Base-by-base conservation (phyloP, 495 filamentous ascomycete species). In the Tuber melanosporum region DNA sequence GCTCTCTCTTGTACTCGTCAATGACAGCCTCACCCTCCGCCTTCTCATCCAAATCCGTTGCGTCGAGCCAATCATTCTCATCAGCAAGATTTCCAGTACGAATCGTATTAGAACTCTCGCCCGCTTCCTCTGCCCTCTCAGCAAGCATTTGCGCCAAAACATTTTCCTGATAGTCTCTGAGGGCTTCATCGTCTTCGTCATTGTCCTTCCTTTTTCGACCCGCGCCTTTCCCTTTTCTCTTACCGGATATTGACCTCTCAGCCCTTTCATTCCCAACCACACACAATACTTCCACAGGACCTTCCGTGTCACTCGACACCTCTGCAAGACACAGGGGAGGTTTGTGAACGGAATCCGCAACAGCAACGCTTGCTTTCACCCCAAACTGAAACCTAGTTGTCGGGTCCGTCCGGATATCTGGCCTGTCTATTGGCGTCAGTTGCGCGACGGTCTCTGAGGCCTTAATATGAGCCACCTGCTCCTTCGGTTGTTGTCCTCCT, bases 131-230 rank as follows among this genome's bases (percentile, higher is more conserved):
- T 6, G 46, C 39, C 32, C 66, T 74, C 22, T 82, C 81, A 5
- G 72, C 75, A 32, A 72, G 77, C 57, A 82, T 76, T 8, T 76
- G 76, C 17, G 77, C 81, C 0, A 75, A 52, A 26, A 94, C 89
- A 81, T 96, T 94, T 75, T 88, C 89, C 74, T 94, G 91, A 79
- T 96, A 95, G 81, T 97, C 94, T 3, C 88, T 88, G 36, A 92
- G 71, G 5, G 90, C 86, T 0, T 87, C 90, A 47, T 89, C 86
- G 17, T 92, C 42, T 43, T 43, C 42, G 42, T 6, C 88, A 7
- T 87, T 85, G 8, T 22, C 9, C n/a, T 69, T 71, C 69, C 77
- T 76, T 10, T 71, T 45, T 9, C 32, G 45, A 44, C 26, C 42
- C 22, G 49, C 49, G 82, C 80, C 39, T 79, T 79, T 73, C 17